These are phyloP conservation scores for Apiospora hydei DNA, from an alignment of 2,329 filamentous ascomycete genomes.

Conservation along the genomic window DNA sequence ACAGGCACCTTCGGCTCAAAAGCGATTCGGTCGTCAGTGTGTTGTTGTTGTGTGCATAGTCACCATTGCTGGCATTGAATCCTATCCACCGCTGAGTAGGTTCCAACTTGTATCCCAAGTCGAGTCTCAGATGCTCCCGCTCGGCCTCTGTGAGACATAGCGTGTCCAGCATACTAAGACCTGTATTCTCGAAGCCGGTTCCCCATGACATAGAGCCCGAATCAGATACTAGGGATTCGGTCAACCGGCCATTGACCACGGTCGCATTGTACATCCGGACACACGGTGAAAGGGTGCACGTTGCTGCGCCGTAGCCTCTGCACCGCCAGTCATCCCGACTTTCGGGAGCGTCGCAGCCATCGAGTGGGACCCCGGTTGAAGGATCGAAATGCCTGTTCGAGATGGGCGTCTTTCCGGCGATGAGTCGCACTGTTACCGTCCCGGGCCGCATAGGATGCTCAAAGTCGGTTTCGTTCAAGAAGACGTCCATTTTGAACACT, in stretches of 20 bases:
- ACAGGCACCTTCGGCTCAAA: not conserved
- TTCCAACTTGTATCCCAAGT: not conserved
- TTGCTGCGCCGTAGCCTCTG: constrained; percentile 21
- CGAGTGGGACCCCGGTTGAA: not conserved
- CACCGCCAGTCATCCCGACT: constrained; percentile 11
- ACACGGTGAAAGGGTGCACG: constrained; percentile 5
- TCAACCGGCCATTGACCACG: not conserved
- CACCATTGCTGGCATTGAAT: not conserved
- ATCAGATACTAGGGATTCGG: not conserved
- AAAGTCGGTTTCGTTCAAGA: no score
- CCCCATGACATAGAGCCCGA: constrained; percentile 2
- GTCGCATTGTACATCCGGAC: constrained; percentile 22
- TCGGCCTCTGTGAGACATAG: not conserved
- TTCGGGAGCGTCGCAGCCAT: not conserved
- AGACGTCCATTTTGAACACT: not conserved
- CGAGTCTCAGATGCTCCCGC: not conserved
- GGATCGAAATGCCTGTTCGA: not conserved
- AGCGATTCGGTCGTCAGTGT: not conserved
- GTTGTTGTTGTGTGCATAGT: not conserved
- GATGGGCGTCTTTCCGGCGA: not conserved
- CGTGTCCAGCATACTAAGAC: not conserved
- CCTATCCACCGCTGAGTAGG: not conserved
- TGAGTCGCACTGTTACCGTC: not conserved
- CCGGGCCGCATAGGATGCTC: no score
- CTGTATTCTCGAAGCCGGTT: no score